Evolutionary conservation across 2,329 filamentous ascomycete genomes (phyloP).

Genomic region (Hysterium pulicare): DNA sequence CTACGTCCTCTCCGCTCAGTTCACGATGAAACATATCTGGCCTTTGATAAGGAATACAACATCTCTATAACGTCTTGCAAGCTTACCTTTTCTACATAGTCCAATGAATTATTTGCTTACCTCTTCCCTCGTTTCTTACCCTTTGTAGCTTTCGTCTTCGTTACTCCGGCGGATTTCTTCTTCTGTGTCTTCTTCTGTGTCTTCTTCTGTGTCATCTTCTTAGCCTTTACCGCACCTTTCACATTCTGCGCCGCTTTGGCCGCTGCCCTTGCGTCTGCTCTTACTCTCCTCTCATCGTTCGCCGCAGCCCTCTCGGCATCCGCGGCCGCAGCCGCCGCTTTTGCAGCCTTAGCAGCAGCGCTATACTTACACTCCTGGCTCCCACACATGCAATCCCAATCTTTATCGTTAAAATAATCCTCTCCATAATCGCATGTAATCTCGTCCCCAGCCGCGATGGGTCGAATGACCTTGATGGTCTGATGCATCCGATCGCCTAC

Average conservation of each 20-base stretch:
- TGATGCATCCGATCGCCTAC: neutral
- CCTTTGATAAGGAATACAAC: neutral
- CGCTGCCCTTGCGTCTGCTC: no score
- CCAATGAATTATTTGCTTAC: neutral
- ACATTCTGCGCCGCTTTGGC: no score
- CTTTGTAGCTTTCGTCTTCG: neutral
- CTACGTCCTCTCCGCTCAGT: no score
- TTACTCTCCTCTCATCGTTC: neutral
- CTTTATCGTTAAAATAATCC: neutral
- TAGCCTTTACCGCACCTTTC: no score
- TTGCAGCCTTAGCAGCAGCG: neutral
- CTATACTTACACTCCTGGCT: neutral
- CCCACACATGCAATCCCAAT: neutral
- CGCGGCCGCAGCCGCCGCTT: no score
- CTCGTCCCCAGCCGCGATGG: neutral
- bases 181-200: no score
- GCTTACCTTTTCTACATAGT: neutral
- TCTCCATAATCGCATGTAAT: neutral
- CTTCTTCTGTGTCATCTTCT: no score
- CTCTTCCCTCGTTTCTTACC: neutral
- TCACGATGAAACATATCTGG: no score
- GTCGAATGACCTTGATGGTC: neutral
- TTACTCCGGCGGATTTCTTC: no score
- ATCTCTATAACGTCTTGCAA: neutral
- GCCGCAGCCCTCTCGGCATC: neutral